Evolutionary conservation across 768 basidiomycete genomes (phyloP).

Genomic region (Gloeophyllum trabeum): DNA sequence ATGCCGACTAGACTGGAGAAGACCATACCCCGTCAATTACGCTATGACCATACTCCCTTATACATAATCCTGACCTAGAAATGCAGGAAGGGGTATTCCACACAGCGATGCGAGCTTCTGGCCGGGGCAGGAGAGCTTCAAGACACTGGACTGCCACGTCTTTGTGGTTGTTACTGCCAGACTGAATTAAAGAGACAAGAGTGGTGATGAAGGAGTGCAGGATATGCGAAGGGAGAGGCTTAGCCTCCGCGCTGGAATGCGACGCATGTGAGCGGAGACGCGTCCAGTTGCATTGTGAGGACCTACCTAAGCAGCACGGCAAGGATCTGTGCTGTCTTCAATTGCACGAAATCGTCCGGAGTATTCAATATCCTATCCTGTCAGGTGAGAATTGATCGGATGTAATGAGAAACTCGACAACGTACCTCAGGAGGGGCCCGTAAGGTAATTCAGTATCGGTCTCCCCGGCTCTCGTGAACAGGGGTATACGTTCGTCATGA

Average conservation of each 20-base stretch:
- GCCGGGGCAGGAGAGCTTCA: constrained; percentile 73
- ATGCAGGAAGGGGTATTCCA: constrained; percentile 68
- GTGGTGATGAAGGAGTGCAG: constrained; percentile 23
- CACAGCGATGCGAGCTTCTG: constrained; percentile 67
- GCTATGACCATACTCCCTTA: no score
- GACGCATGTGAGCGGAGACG: no score
- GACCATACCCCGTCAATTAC: no score
- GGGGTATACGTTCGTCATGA: constrained; percentile 76
- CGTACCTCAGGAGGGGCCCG: constrained; percentile 62
- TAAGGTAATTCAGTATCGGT: constrained; percentile 76
- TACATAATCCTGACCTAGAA: no score
- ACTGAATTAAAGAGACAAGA: constrained; percentile 16
- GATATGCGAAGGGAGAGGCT: no score
- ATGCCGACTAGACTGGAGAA: constrained; percentile 78
- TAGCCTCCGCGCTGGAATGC: background rate
- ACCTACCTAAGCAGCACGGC: constrained; percentile 72
- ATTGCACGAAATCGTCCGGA: constrained; percentile 91
- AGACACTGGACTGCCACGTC: constrained; percentile 91
- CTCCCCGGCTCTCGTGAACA: constrained; percentile 54
- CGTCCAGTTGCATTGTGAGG: no score
- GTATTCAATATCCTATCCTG: constrained; percentile 58
- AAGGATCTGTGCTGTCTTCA: constrained; percentile 81
- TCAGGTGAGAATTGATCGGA: no score
- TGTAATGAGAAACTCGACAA: constrained; percentile 10
- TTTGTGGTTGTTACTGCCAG: constrained; percentile 51